These are phyloP conservation scores for Orbilia quercus DNA, from an alignment of 2,329 filamentous ascomycete genomes.

Conservation along the genomic window DNA sequence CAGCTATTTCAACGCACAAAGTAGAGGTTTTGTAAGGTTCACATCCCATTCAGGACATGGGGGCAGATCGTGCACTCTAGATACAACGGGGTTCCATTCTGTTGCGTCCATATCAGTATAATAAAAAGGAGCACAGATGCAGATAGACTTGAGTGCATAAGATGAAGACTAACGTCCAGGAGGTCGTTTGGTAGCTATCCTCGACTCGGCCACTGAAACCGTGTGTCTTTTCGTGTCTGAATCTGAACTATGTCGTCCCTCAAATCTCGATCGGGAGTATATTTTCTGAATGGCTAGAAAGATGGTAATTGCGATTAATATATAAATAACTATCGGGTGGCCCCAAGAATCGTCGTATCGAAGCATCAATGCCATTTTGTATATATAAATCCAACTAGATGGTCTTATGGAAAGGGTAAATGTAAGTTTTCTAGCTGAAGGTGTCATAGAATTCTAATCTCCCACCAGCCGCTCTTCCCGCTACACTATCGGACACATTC, in stretches of 20 bases:
- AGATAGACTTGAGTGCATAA: not conserved
- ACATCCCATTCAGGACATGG: slow-evolving; percentile 78
- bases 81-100: slow-evolving; percentile 70
- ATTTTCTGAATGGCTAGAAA: too few relatives aligned
- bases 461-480: too few relatives aligned
- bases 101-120: not conserved
- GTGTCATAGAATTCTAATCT: too few relatives aligned
- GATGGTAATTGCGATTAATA: slow-evolving; percentile 10
- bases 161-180: slow-evolving; percentile 17
- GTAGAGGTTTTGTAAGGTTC: slow-evolving; percentile 75
- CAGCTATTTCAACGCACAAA: slow-evolving; percentile 64
- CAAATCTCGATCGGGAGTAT: too few relatives aligned
- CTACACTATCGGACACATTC: too few relatives aligned
- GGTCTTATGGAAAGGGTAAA: too few relatives aligned
- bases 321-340: slow-evolving; percentile 16
- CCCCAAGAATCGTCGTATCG: too few relatives aligned
- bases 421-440: too few relatives aligned
- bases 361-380: too few relatives aligned
- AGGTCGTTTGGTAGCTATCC: slow-evolving; percentile 9
- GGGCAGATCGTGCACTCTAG: slow-evolving; percentile 70
- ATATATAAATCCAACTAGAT: too few relatives aligned
- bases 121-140: not conserved
- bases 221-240: not conserved
- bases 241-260: not conserved
- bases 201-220: not conserved